Evolutionary conservation across 345 rosid species (phyloP), one percentile per base, ranked within the genome.

Genomic region (Psidium friedrichsthalianum): DNA sequence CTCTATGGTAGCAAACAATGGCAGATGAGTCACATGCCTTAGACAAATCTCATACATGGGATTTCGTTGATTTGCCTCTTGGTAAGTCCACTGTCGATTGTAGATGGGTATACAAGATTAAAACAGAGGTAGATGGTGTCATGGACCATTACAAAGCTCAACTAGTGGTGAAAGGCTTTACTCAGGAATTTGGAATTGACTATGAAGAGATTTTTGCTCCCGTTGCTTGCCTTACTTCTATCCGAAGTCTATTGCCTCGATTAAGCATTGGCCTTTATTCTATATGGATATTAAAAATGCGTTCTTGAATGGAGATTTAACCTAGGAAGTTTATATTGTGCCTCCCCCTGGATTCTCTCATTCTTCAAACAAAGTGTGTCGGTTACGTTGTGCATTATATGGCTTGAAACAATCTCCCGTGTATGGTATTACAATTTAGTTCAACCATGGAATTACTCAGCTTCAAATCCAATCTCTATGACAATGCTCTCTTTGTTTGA

Each of bases 181-280:
- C 2, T 36, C 36, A 36, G 36, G 36, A 36, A 36, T 36, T 2
- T 36, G 36, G 36, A 36, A 36, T 44, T 6, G 47, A 44, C 47
- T 44, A 44, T 5, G 47, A 44, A 44, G n/a, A n/a, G n/a, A n/a
- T n/a, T n/a, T n/a, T n/a, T n/a, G 11, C 16, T 27, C 40, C 0
- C 27, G 20, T 27, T 59, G 2, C 10, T 3, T 0, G 1, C 15
- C 74, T 61, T 61, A 61, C 10, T 15, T 61, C 3, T 61, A 5
- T 27, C 2, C 5, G 2, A 3, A 61, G 40, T 14, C 74, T 5
- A 3, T 59, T 27, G 18, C 0, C 3, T 10, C 0, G 2, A 0
- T 61, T 6, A 61, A 29, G 74, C 0, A 5, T 1, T 3, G 1
- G 40, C 15, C 1, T 61, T 18, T 14, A 14, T 61, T 15, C 9